A percentile compares a stretch with the other conserved stretches of the same genome.
phyloP scores from a whole-genome alignment of 257 asterid genomes.

The Penstemon davidsonii region DNA sequence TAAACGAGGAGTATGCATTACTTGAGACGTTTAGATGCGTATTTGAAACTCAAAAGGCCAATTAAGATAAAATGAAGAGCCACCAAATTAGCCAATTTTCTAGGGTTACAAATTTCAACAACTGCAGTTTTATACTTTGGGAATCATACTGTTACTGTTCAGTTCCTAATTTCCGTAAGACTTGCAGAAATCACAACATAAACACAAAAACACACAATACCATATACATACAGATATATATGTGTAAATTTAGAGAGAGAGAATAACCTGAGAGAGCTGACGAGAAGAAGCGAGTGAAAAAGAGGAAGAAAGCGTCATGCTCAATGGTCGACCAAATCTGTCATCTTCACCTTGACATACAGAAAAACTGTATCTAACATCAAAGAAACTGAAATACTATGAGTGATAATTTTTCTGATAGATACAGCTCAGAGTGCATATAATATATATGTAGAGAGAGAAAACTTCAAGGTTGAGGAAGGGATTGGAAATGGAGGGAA shows the following conservation, averaged over 20 bases:
- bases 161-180: too few species aligned
- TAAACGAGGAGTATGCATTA: not conserved
- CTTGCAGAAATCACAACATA: not conserved
- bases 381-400: not conserved
- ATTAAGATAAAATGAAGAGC: not conserved
- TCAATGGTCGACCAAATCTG: conserved; percentile 37
- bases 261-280: conserved; percentile 44
- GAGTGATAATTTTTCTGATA: not conserved
- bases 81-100: not conserved
- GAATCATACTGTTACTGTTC: too few species aligned
- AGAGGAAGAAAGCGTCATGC: conserved; percentile 48
- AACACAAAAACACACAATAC: not conserved
- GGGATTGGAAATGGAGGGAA: conserved; percentile 32
- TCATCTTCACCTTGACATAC: conserved; percentile 6
- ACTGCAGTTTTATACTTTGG: not conserved
- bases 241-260: not conserved
- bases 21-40: not conserved
- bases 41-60: not conserved
- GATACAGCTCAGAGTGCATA: not conserved
- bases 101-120: not conserved
- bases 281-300: conserved; percentile 30
- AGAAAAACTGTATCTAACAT: not conserved
- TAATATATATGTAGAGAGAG: conserved; percentile 1
- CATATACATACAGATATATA: too few species aligned
- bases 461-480: conserved; percentile 30